phyloP scores from a whole-genome alignment of 345 rosid genomes.

The Moricandia moricandioides region DNA sequence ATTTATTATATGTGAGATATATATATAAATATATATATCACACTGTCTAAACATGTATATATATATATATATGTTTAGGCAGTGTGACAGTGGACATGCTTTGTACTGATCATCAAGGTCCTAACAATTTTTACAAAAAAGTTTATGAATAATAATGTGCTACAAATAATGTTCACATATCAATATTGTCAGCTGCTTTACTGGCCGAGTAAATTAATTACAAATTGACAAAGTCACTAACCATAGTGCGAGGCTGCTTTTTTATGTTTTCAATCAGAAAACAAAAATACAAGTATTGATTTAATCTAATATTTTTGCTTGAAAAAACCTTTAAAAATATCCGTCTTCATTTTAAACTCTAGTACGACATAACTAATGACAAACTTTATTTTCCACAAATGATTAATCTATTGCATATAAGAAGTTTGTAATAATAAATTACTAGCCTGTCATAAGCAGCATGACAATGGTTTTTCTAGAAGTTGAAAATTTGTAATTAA shows the following conservation, averaged over 20 bases:
- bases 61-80: too few relatives aligned
- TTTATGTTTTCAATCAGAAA: not conserved
- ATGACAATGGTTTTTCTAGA: not conserved
- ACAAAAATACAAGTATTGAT: not conserved
- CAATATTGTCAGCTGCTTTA: conserved; percentile 1
- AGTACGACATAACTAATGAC: not conserved
- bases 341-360: not conserved
- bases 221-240: not conserved
- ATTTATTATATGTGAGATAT: too few relatives aligned
- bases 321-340: not conserved
- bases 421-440: not conserved
- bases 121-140: not conserved
- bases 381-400: not conserved
- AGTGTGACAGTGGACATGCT: too few relatives aligned
- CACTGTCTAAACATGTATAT: too few relatives aligned
- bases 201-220: not conserved
- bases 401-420: not conserved
- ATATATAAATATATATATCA: too few relatives aligned
- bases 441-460: too few relatives aligned
- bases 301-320: not conserved
- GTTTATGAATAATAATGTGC: conserved; percentile 1
- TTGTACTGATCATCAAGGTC: conserved; percentile 5
- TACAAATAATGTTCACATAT: conserved; percentile 1
- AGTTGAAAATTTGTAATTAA: not conserved
- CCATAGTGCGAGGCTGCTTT: not conserved